Base-by-base conservation (phyloP, 352 stramenopile species). In the Phytophthora podocarpi region DNA sequence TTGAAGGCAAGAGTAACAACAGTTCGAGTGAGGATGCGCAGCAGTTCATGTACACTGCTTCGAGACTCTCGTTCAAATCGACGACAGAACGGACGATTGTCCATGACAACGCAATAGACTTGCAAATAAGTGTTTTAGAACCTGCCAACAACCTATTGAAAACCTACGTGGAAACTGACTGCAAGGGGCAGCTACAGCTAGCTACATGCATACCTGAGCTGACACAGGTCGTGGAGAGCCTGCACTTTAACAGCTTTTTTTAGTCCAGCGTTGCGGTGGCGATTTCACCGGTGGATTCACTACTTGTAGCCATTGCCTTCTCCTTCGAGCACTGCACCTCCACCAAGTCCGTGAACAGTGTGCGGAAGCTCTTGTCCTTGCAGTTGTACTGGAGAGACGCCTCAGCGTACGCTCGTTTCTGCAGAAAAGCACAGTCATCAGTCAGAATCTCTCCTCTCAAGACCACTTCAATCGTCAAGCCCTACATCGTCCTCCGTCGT, bases 301-400 rank as follows among this genome's bases (percentile, higher is more conserved):
- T 16, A 15, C 15, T 27, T 9, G 51, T n/a, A 41, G 26, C 36
- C 30, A 6, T 43, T 5, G 28, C 50, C 30, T 57, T 51, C 37
- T 54, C 35, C 28, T 64, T 64, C 7, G 21, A 28, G 13, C 46
- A 37, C 16, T 89, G 68, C 30, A 92, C 55, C 41, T 75, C 69
- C 10, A 95, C 85, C 36, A 96, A 74, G 18, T 97, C 84, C 2
- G 90, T 84, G 50, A 97, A 97, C 18, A 97, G 72, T 46, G 72
- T 60, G 31, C 77, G 66, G 59, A 97, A 97, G 41, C 81, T 83
- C 62, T 90, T 87, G 72, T 96, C 83, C 21, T 70, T 70, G 70
- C 82, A 89, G 65, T 97, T 97, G 47, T 74, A 71, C 5, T 70
- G 73, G 12, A 97, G 76, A 28, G 83, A 96, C 11, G 67, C 70